Conservation (phyloP, 768 basidiomycete genomes). For the Tulasnella sp. region DNA sequence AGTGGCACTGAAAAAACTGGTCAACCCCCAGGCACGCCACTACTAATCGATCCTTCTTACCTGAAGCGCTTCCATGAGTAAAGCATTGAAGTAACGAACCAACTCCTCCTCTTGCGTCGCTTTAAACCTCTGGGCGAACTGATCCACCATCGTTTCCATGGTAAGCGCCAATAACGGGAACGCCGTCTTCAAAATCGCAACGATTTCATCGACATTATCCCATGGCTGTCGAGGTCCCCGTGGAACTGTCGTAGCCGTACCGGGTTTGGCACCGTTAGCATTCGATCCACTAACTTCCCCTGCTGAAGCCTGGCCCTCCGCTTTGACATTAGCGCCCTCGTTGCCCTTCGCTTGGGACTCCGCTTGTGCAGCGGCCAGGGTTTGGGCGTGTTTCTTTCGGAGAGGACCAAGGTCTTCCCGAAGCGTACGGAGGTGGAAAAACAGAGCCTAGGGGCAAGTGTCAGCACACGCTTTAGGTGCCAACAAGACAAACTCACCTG, state of each 20-base stretch:
- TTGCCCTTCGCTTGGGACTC: conserved; percentile 14
- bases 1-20: conserved; percentile 27
- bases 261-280: conserved; percentile 12
- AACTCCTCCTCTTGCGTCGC: conserved; percentile 83
- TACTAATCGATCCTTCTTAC: conserved; percentile 31
- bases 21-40: conserved; percentile 2
- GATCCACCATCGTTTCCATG: conserved; percentile 94
- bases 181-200: conserved; percentile 86
- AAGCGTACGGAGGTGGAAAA: conserved; percentile 84
- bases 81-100: conserved; percentile 77
- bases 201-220: conserved; percentile 88
- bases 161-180: conserved; percentile 91
- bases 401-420: conserved; percentile 48
- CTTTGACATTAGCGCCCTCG: background rate
- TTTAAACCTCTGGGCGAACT: conserved; percentile 82
- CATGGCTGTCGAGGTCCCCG: conserved; percentile 44
- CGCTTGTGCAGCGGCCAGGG: conserved; percentile 27
- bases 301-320: background rate
- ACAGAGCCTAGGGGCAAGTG: conserved; percentile 53
- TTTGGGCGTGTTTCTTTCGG: conserved; percentile 25
- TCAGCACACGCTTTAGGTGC: background rate
- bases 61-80: conserved; percentile 77
- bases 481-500: conserved; percentile 45
- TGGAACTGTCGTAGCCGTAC: conserved; percentile 22
- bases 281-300: background rate